Base-by-base conservation (phyloP, 1,284 basidiomycete species). In the Apiotrichum domesticum region DNA sequence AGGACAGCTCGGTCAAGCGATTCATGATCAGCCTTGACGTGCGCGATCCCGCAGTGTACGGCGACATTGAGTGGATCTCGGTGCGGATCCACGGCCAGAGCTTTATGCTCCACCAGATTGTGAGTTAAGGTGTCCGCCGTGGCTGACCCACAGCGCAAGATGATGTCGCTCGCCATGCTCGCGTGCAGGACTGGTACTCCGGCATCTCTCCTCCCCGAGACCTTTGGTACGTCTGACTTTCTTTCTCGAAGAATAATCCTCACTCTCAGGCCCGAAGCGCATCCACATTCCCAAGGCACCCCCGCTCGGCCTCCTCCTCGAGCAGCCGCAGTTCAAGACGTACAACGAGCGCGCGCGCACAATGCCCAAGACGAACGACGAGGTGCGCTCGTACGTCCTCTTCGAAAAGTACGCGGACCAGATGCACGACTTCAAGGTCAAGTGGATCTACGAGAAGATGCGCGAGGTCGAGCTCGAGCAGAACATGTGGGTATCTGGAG, bases 201-300 rank as follows among this genome's bases (percentile, higher is more conserved):
- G 0, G 72, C 84, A 4, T 80, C 83, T 7, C 76, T 95, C 52
- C 84, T 95, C 42, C 82, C 77, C 2, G 79, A 82, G 61, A 78
- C 79, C 21, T 83, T 80, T 68, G 54, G 47, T 49, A 40, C 47
- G 47, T 49, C 37, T 15, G 5, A 4, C 21, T n/a, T 13, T 13
- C 40, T 6, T 33, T 14, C 45, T 15, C 46, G 35, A 3, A 5
- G 9, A 33, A 8, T 32, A 46, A 14, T 29, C 29, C 46, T 49
- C 15, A 42, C 32, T 3, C 33, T 13, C 29, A 72, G 84, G 84
- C 0, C 85, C 88, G 1, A 83, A 85, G n/a, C 80, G 80, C 45
- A 87, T 95, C 44, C 85, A 91, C 71, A 84, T 98, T 32, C 96
- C 96, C 35, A 98, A 97, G 79, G 96, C 97, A 77, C 96, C 96